phyloP scores from a whole-genome alignment of 2,329 filamentous ascomycete species.

The Botrytis deweyae region DNA sequence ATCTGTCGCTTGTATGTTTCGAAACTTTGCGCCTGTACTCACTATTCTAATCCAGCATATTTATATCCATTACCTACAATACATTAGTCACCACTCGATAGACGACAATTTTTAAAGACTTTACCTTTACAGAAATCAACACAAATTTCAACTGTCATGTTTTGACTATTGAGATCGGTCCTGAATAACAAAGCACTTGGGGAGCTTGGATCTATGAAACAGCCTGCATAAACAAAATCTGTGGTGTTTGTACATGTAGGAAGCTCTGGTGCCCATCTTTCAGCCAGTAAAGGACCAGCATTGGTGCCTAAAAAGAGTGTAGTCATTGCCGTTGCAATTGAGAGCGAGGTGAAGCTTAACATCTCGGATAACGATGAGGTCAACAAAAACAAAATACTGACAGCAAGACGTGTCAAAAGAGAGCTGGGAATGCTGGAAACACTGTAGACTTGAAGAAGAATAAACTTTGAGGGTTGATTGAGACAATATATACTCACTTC shows the following conservation, averaged over 20 bases:
- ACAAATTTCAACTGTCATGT: constrained; percentile 41
- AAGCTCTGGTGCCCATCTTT: constrained; percentile 29
- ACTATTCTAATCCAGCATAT: constrained; percentile 41
- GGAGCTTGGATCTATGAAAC: constrained; percentile 37
- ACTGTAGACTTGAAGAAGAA: not conserved
- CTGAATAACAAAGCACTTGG: constrained; percentile 37
- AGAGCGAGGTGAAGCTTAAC: constrained; percentile 27
- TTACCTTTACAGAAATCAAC: constrained; percentile 42
- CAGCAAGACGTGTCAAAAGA: not conserved
- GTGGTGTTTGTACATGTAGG: constrained; percentile 38
- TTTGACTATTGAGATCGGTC: constrained; percentile 34
- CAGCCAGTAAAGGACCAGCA: constrained; percentile 24
- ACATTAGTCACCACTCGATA: not conserved
- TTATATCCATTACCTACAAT: constrained; percentile 39
- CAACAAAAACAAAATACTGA: not conserved
- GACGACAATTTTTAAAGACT: not conserved
- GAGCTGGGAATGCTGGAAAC: not conserved
- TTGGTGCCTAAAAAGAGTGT: constrained; percentile 29
- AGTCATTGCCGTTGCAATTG: constrained; percentile 30
- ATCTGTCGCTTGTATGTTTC: not conserved
- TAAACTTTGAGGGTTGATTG: not conserved
- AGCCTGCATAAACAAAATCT: constrained; percentile 41
- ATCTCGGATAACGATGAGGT: constrained; percentile 20
- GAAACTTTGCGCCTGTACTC: not conserved
- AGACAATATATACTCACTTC: constrained; percentile 2